Conservation (phyloP, 2,329 filamentous ascomycete genomes). For the Drechslerella coelobrocha region DNA sequence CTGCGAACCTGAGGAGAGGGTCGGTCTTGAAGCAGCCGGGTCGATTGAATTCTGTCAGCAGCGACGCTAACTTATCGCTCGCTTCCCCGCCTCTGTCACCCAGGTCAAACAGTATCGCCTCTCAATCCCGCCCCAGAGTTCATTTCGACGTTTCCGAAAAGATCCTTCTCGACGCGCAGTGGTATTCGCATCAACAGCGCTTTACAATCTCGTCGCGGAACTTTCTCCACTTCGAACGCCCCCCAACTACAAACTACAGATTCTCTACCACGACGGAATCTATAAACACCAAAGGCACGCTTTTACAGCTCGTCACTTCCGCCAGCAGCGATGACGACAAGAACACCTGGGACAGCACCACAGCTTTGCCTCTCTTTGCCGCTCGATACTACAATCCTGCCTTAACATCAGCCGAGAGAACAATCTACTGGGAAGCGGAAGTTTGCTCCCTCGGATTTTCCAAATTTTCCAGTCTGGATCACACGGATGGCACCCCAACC, state of each 20-base stretch:
- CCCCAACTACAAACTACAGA: constrained; percentile 39
- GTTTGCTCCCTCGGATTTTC: constrained; percentile 39
- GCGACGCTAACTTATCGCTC: constrained; percentile 12
- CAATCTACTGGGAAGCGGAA: constrained; percentile 45
- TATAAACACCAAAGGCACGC: constrained; percentile 45
- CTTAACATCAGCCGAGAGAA: constrained; percentile 29
- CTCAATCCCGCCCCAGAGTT: constrained; percentile 28
- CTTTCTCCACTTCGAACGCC: constrained; percentile 44
- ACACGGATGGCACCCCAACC: neutral
- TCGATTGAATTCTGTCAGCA: constrained; percentile 29
- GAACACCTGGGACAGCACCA: constrained; percentile 48
- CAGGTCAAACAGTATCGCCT: constrained; percentile 42
- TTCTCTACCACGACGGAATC: constrained; percentile 46
- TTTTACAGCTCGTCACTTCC: constrained; percentile 35
- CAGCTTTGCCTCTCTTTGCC: constrained; percentile 33
- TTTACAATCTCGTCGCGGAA: constrained; percentile 45
- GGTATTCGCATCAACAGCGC: constrained; percentile 47
- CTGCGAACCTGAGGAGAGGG: constrained; percentile 20
- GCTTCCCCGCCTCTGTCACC: constrained; percentile 38
- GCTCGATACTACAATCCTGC: constrained; percentile 41
- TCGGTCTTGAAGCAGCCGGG: constrained; percentile 32
- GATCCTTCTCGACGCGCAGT: constrained; percentile 44
- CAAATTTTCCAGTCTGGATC: constrained; percentile 40
- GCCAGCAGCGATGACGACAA: constrained; percentile 45
- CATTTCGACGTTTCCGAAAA: constrained; percentile 44